phyloP scores from a whole-genome alignment of 495 filamentous ascomycete species.

The Cercophora samala region DNA sequence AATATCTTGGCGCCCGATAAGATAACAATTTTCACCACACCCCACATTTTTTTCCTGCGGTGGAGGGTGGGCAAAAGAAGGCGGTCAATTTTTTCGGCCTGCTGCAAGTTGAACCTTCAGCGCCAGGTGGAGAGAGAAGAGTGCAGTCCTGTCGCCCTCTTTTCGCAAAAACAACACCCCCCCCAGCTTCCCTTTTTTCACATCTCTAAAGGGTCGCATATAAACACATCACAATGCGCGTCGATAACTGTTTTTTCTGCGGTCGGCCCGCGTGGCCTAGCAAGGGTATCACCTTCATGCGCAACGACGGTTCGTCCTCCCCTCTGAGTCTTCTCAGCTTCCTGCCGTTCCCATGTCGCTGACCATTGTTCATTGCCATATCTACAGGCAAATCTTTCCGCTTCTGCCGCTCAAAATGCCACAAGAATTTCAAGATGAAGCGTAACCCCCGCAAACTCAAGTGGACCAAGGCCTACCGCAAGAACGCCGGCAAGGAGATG shows the following conservation, averaged over 20 bases:
- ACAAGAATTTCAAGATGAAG: constrained; percentile 99
- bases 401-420: constrained; percentile 85
- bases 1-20: constrained; percentile 11
- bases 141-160: not conserved
- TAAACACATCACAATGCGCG: constrained; percentile 35
- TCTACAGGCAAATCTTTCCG: constrained; percentile 60
- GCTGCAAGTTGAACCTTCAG: constrained; percentile 1
- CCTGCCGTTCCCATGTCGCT: not conserved
- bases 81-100: constrained; percentile 26
- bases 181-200: constrained; percentile 1
- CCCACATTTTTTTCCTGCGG: constrained; percentile 9
- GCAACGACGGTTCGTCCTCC: constrained; percentile 67
- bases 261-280: constrained; percentile 76
- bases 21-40: constrained; percentile 14
- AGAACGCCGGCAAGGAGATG: constrained; percentile 83
- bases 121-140: constrained; percentile 2
- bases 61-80: constrained; percentile 10
- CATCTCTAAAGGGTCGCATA: not conserved
- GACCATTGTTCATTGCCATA: not conserved
- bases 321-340: constrained; percentile 39
- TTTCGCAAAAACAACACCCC: not conserved
- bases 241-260: constrained; percentile 93
- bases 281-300: constrained; percentile 73
- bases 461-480: constrained; percentile 83
- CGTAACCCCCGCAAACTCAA: constrained; percentile 73